These are phyloP conservation scores for Fusarium armeniacum DNA, from an alignment of 2,329 filamentous ascomycete species.

Conservation along the genomic window DNA sequence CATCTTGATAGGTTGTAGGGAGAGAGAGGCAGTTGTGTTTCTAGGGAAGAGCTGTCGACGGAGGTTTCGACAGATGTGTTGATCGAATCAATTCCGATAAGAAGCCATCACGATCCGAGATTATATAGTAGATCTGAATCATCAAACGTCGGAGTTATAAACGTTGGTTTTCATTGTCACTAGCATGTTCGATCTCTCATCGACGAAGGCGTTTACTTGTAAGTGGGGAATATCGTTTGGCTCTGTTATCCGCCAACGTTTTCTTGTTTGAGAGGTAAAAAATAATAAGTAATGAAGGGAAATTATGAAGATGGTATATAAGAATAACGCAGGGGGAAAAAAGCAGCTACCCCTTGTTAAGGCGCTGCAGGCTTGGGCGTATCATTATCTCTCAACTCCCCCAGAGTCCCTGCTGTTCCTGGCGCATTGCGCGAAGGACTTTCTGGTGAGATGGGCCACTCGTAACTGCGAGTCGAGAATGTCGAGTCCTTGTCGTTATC, in stretches of 20 bases:
- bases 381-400: background rate
- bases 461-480: conserved; percentile 6
- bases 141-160: background rate
- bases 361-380: conserved; percentile 1
- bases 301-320: conserved; percentile 8
- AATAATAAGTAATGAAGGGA: background rate
- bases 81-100: conserved; percentile 7
- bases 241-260: background rate
- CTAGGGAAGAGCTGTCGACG: background rate
- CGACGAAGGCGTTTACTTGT: background rate
- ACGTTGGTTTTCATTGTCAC: background rate
- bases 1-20: conserved; percentile 7
- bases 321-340: background rate
- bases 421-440: background rate
- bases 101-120: background rate
- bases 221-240: conserved; percentile 1
- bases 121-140: background rate
- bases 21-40: background rate
- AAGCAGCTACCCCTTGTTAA: background rate
- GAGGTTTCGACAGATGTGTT: conserved; percentile 13
- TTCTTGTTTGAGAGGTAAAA: background rate
- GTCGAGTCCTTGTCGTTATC: conserved; percentile 3
- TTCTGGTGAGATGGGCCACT: conserved; percentile 24
- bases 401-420: background rate
- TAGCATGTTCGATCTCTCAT: background rate